Evolutionary conservation across 2,329 filamentous ascomycete genomes (phyloP).

Genomic region (Sarocladium kiliense): DNA sequence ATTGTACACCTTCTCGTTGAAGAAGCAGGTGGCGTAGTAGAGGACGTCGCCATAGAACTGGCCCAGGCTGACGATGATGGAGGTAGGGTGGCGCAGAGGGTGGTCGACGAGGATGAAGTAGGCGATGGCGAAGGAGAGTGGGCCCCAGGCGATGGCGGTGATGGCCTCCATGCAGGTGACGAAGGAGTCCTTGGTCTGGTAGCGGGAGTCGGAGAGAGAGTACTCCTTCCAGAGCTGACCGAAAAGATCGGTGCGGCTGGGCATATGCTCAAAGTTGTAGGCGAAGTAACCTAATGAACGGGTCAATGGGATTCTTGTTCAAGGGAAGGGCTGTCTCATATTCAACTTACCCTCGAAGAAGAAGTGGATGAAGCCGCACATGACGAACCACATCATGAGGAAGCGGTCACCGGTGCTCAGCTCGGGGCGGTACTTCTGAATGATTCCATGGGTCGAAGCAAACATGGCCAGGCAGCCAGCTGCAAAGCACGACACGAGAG

Average conservation of each 20-base stretch:
- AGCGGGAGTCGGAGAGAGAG: constrained; percentile 50
- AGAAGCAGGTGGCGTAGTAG: constrained; percentile 44
- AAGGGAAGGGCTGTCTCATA: neutral
- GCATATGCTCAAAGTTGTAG: constrained; percentile 36
- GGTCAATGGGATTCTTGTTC: too few species aligned
- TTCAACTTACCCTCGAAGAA: constrained; percentile 33
- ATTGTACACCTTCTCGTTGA: constrained; percentile 33
- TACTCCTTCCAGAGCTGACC: constrained; percentile 56
- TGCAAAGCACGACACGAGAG: constrained; percentile 56
- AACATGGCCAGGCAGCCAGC: constrained; percentile 53
- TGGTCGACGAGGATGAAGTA: constrained; percentile 37
- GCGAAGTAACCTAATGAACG: constrained; percentile 41
- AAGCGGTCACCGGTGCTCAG: constrained; percentile 50
- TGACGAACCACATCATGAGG: constrained; percentile 68
- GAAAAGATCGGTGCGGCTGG: constrained; percentile 35
- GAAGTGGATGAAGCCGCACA: constrained; percentile 53
- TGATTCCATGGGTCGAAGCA: constrained; percentile 45
- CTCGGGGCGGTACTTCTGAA: constrained; percentile 46
- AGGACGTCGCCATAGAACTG: constrained; percentile 48
- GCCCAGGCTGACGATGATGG: constrained; percentile 40
- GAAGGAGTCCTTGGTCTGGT: constrained; percentile 47
- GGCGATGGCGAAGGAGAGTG: constrained; percentile 43
- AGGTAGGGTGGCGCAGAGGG: constrained; percentile 42
- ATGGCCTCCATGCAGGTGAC: constrained; percentile 52
- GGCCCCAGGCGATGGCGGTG: constrained; percentile 49